These are phyloP conservation scores for Saccharomycopsis phalli DNA, from an alignment of 1,139 yeast species.

Conservation along the genomic window DNA sequence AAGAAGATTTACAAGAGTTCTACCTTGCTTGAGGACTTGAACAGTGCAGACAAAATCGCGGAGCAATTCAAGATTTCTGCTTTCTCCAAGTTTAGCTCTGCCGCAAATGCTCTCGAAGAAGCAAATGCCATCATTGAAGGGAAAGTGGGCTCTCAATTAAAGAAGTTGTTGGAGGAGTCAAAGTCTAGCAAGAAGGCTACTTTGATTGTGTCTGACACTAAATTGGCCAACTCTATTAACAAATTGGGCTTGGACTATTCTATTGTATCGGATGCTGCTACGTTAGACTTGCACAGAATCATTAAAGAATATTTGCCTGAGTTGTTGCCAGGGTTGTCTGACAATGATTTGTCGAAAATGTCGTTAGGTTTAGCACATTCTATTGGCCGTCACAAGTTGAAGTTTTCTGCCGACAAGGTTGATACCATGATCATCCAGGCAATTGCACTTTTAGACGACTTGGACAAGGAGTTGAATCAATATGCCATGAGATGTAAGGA, in stretches of 20 bases:
- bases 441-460: conserved; percentile 89
- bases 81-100: conserved; percentile 87
- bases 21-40: conserved; percentile 64
- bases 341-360: conserved; percentile 82
- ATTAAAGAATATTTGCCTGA: conserved; percentile 91
- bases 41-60: conserved; percentile 74
- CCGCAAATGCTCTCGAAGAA: conserved; percentile 95
- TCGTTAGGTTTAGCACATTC: conserved; percentile 96
- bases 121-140: conserved; percentile 90
- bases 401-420: conserved; percentile 95
- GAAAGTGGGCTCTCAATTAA: conserved; percentile 78
- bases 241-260: conserved; percentile 82
- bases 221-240: conserved; percentile 93
- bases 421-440: conserved; percentile 99
- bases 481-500: conserved; percentile 97
- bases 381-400: conserved; percentile 93
- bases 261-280: conserved; percentile 90
- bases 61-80: conserved; percentile 83
- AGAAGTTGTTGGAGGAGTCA: conserved; percentile 66
- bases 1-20: conserved; percentile 90
- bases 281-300: conserved; percentile 90
- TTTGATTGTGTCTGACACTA: conserved; percentile 87
- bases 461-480: conserved; percentile 95
- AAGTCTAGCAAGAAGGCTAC: conserved; percentile 86
- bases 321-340: conserved; percentile 86